Conservation (phyloP, 1,284 basidiomycete species). For the Marasmius fiardii region DNA sequence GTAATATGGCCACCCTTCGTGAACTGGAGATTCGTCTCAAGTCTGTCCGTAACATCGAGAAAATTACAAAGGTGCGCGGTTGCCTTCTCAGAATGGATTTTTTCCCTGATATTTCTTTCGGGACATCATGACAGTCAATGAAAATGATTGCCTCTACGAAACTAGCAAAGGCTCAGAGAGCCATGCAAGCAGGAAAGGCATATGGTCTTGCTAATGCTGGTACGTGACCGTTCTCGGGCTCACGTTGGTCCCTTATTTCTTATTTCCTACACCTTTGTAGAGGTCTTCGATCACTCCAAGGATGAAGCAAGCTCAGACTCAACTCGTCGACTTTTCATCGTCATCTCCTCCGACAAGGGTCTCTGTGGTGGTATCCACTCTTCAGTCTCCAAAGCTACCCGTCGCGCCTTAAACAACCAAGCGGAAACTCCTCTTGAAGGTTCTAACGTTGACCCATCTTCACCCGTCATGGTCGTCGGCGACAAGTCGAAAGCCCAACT, state of each 20-base stretch:
- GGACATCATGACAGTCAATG: slow-evolving; percentile 80
- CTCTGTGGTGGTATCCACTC: slow-evolving; percentile 99
- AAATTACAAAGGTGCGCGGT: slow-evolving; percentile 90
- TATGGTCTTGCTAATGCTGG: slow-evolving; percentile 95
- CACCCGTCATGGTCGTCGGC: slow-evolving; percentile 84
- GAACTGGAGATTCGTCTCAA: slow-evolving; percentile 97
- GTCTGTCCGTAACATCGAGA: slow-evolving; percentile 97
- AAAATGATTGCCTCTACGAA: slow-evolving; percentile 99
- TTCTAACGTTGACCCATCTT: slow-evolving; percentile 52
- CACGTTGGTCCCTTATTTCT: background rate
- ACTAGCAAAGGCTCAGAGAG: slow-evolving; percentile 92
- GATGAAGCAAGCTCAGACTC: slow-evolving; percentile 44
- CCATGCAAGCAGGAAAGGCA: slow-evolving; percentile 91
- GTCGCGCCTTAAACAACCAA: slow-evolving; percentile 56
- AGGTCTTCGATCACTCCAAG: slow-evolving; percentile 75
- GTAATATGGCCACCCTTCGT: slow-evolving; percentile 95
- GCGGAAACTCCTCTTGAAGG: slow-evolving; percentile 61
- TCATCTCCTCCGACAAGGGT: slow-evolving; percentile 97
- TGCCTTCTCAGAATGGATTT: slow-evolving; percentile 6
- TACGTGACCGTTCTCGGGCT: slow-evolving; percentile 37
- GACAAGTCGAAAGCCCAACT: slow-evolving; percentile 99
- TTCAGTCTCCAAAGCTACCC: slow-evolving; percentile 88
- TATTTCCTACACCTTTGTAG: slow-evolving; percentile 35
- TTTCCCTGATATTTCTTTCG: slow-evolving; percentile 2
- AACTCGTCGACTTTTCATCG: slow-evolving; percentile 81